Base-by-base conservation (phyloP, 257 asterid species). In the Fraxinus quadrangulata region DNA sequence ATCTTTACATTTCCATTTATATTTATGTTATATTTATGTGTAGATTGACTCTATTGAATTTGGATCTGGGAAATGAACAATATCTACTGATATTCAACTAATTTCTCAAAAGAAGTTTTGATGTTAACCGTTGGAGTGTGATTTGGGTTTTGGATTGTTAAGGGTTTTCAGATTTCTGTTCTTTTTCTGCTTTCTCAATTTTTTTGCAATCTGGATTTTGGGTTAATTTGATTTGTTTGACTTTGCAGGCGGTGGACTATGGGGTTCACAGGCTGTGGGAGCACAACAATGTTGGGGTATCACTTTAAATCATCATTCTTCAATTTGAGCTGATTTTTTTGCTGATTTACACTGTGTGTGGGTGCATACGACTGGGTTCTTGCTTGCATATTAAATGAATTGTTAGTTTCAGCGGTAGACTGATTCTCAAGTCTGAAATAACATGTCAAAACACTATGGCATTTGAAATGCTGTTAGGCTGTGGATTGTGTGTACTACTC, bases 251-350 rank as follows among this genome's bases (percentile, higher is more conserved):
- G 47, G 88, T 85, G 76, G 88, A 85, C 61, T 82, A 85, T 34
- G 86, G 88, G 24, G 88, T 85, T 70, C 83, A 75, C 21, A 85
- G 40, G 71, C 72, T 85, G 21, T 85, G 84, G 86, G 86, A 85
- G 77, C 65, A 67, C 24, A 82, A 85, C 68, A 85, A 85, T 66
- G 61, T 85, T 69, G 88, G 88, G 86, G 86, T 85, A 82, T 34
- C 6, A 67, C 21, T 31, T 8, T 45, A 6, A 14, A 7, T 76
- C 23, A 65, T 47, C n/a, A 47, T 61, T 23, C 12, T n/a, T 31
- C 45, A 47, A 51, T 49, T 45, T 70, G 59, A 34, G 36, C 7
- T 33, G 56, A 26, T 10, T 68, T 34, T 36, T 47, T 63, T 4
- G 23, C 71, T 72, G 72, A 59, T 72, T 56, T 71, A 56, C 56